Base-by-base conservation (phyloP, 2,329 filamentous ascomycete species). In the Cladosporium austrohemisphaericum region DNA sequence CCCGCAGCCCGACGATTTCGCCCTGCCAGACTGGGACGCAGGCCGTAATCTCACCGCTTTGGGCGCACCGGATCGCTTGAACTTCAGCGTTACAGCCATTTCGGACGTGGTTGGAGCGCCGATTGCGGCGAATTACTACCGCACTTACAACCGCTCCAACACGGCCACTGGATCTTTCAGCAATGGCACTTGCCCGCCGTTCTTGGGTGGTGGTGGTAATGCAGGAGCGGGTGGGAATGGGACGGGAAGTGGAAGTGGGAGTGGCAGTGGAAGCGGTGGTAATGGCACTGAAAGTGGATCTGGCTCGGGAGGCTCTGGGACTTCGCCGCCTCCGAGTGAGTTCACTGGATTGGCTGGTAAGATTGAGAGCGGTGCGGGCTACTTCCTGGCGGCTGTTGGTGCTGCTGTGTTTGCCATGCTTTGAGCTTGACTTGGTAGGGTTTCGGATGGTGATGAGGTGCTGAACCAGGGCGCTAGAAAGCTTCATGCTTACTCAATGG, bases 251-350 rank as follows among this genome's bases (percentile, higher is more conserved):
- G 49, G 20, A 5, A 16, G 29, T 16, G 33, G 35, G 2, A 38
- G 20, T n/a, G 37, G 10, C 13, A 29, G 26, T 18, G 22, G 22
- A 3, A 26, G 14, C 3, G 8, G 14, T 18, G 33, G 33, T 2
- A 36, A 16, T 19, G 33, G 33, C 5, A 36, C 16, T 5, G 29
- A n/a, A 13, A 6, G 4, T 31, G 29, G 29, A 31, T n/a, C n/a
- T n/a, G n/a, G 11, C 11, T 11, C 10, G 14, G 16, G 26, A 20
- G 28, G 13, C 2, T 19, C 5, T 20, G 36, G 28, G 19, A 48
- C 32, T 3, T 67, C 64, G 32, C 71, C 68, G 51, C 62, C 63
- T 26, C 65, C 62, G 5, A 70, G 61, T 13, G 68, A 55, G 13
- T 41, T 23, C 8, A 52, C 40, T 3, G 33, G 32, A 2, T 14